A percentile compares a stretch with the other conserved stretches of the same genome.
phyloP scores from a whole-genome alignment of 2,329 filamentous ascomycete species.

The Fusarium dlaminii region DNA sequence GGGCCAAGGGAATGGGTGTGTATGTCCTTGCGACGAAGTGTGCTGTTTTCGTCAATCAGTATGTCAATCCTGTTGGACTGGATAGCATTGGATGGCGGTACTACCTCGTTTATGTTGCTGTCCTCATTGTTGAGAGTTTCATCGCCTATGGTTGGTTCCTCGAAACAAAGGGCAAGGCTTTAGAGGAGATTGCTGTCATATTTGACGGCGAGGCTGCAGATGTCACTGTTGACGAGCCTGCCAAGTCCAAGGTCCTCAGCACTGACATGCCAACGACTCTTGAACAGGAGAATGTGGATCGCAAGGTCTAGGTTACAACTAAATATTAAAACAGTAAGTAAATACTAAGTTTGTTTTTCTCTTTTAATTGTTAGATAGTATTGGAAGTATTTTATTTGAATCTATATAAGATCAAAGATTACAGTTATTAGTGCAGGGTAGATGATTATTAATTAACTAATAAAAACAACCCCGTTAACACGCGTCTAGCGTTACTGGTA shows the following conservation, averaged over 20 bases:
- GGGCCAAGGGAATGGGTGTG: slow-evolving; percentile 58
- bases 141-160: slow-evolving; percentile 55
- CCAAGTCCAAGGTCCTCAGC: not conserved
- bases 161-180: slow-evolving; percentile 57
- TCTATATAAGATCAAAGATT: too few relatives aligned
- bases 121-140: slow-evolving; percentile 58
- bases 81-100: slow-evolving; percentile 61
- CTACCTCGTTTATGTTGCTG: slow-evolving; percentile 66
- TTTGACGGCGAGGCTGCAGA: slow-evolving; percentile 47
- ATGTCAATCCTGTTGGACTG: slow-evolving; percentile 63
- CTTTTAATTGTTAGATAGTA: too few relatives aligned
- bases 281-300: not conserved
- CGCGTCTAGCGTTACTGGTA: not conserved
- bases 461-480: too few relatives aligned
- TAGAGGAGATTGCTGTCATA: slow-evolving; percentile 67
- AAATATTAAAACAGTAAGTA: too few relatives aligned
- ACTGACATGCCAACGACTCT: not conserved
- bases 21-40: slow-evolving; percentile 44
- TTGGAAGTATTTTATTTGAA: too few relatives aligned
- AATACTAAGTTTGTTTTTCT: too few relatives aligned
- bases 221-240: not conserved
- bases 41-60: slow-evolving; percentile 46
- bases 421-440: too few relatives aligned
- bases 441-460: too few relatives aligned
- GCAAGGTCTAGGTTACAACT: not conserved